phyloP scores from a whole-genome alignment of 2,329 filamentous ascomycete genomes.

The Talaromyces verruculosus region DNA sequence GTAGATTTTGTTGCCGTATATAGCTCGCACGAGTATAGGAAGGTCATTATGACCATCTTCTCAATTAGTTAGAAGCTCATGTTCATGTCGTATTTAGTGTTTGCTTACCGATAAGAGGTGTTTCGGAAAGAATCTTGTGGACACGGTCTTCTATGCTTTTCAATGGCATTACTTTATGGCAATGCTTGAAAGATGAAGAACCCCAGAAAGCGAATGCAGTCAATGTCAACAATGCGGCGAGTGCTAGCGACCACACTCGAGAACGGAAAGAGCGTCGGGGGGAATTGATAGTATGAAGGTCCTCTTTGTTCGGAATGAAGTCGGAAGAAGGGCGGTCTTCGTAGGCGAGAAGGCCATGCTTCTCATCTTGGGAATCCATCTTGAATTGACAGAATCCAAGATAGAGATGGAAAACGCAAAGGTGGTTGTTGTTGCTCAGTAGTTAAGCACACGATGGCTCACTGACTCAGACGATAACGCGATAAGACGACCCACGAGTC shows the following conservation, averaged over 20 bases:
- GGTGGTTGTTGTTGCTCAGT: not conserved
- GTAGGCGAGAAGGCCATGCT: conserved; percentile 14
- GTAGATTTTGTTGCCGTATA: conserved; percentile 77
- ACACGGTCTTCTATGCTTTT: conserved; percentile 41
- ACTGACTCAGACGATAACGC: not conserved
- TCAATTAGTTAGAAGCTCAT: not conserved
- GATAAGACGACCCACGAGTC: not conserved
- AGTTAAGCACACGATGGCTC: not conserved
- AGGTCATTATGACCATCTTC: conserved; percentile 89
- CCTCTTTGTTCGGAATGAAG: not conserved
- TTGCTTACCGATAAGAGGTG: conserved; percentile 50
- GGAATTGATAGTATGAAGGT: not conserved
- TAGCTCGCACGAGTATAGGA: conserved; percentile 66
- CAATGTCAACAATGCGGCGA: conserved; percentile 15
- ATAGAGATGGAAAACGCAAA: not conserved
- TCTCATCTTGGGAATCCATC: conserved; percentile 15
- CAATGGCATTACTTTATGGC: not conserved
- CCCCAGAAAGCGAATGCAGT: conserved; percentile 12
- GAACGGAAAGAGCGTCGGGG: conserved; percentile 8
- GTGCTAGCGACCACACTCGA: conserved; percentile 9
- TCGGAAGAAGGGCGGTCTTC: not conserved
- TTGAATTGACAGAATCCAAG: not conserved
- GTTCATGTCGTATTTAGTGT: not conserved
- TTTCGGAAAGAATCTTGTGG: conserved; percentile 45
- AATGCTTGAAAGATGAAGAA: conserved; percentile 9